A percentile compares a stretch with the other conserved stretches of the same genome.
These are phyloP conservation scores for Vigna mungo DNA, from an alignment of 306 rosid species.

Conservation along the genomic window DNA sequence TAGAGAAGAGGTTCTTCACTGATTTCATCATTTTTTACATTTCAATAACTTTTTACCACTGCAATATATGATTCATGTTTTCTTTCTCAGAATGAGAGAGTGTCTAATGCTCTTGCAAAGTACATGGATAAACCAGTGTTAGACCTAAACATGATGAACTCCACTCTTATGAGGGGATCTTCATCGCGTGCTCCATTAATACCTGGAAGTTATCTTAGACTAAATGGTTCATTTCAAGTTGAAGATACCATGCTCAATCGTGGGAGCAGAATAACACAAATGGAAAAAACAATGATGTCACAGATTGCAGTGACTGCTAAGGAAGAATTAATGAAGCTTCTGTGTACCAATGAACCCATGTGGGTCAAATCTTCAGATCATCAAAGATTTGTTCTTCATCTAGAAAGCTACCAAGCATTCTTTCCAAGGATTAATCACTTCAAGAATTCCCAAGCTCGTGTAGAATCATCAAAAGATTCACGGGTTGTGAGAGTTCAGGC, in stretches of 20 bases:
- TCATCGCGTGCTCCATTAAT: constrained; percentile 19
- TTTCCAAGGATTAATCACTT: constrained; percentile 51
- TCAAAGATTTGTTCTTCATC: constrained; percentile 48
- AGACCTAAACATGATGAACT: constrained; percentile 19
- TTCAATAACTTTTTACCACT: no score
- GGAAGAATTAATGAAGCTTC: constrained; percentile 58
- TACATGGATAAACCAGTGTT: constrained; percentile 50
- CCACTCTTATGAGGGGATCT: constrained; percentile 25
- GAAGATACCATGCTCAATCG: not conserved
- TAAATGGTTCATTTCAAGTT: not conserved
- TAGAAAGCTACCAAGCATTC: constrained; percentile 47
- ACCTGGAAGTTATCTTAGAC: constrained; percentile 22
- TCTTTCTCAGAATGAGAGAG: constrained; percentile 61
- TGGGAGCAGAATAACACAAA: constrained; percentile 31
- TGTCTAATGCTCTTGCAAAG: constrained; percentile 48
- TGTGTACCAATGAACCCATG: constrained; percentile 52
- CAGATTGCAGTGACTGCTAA: constrained; percentile 49
- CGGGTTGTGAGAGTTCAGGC: constrained; percentile 52
- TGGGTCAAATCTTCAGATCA: constrained; percentile 57
- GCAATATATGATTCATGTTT: not conserved
- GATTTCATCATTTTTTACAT: not conserved
- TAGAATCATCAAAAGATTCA: constrained; percentile 72
- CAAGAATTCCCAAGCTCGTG: constrained; percentile 32
- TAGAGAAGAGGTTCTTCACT: constrained; percentile 60
- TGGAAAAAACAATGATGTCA: constrained; percentile 55